Base-by-base conservation (phyloP, 352 stramenopile genomes). In the Halophytophthora polymorphica region DNA sequence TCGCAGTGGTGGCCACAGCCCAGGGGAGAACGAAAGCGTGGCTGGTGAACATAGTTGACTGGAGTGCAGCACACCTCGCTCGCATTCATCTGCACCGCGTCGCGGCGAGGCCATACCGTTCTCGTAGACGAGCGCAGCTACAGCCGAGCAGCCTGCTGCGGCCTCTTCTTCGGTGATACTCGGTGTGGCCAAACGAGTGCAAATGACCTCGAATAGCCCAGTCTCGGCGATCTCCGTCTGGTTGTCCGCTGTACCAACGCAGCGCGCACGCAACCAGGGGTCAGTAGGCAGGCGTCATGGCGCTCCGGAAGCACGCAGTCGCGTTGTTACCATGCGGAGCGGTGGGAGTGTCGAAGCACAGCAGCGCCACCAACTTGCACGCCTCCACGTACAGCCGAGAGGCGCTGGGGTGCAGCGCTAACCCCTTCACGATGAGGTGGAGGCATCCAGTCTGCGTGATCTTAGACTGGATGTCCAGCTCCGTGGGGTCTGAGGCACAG, bases 391-490 rank as follows among this genome's bases (percentile, higher is more conserved):
- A 77, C 33, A 86, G 42, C 10, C 43, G 45, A 2, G 18, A 6
- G 11, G 66, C 47, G 19, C 21, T 37, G 1, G 51, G 36, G 29
- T 86, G 70, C n/a, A 31, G 28, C 17, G 40, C 17, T 8, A 86
- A 50, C 2, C 59, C 75, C 17, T 53, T 54, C 1, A 25, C 18
- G 34, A 86, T 56, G 14, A 84, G 34, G 19, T 35, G 35, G 23
- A 86, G 55, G 14, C 66, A 68, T 0, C 69, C 69, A 15, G 64
- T 61, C 13, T 78, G 64, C 7, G 69, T 64, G 52, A 87, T 75
- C 61, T 64, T 73, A 7, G 65, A 71, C 39, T 89, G 78, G 21
- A 87, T 77, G 49, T 83, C 71, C 18, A 80, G 63, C 31, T 81
- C 68, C 8, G 56, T 66, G 2, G 71, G 72, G 28, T 71, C 73